These are phyloP conservation scores for Soucietia sequanensis DNA, from an alignment of 805 yeast genomes.

Conservation along the genomic window DNA sequence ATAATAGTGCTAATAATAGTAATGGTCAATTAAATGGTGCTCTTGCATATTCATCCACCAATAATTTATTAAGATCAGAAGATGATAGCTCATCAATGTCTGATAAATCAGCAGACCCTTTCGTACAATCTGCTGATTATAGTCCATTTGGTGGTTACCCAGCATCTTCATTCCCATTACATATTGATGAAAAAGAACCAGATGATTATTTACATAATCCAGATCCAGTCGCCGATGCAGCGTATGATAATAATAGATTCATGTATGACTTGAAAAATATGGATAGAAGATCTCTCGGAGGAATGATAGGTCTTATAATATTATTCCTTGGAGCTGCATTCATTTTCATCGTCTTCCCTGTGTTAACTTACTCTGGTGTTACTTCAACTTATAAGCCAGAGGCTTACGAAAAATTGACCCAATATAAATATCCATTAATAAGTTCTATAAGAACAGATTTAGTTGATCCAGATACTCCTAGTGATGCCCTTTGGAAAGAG, in stretches of 20 bases:
- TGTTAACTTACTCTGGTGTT: constrained; percentile 76
- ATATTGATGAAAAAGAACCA: constrained; percentile 88
- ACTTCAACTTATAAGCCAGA: constrained; percentile 27
- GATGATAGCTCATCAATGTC: constrained; percentile 7
- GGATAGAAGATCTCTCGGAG: constrained; percentile 63
- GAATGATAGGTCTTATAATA: constrained; percentile 55
- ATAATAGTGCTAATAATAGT: constrained; percentile 3
- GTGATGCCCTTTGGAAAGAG: constrained; percentile 21
- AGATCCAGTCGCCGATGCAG: constrained; percentile 90
- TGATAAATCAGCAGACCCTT: constrained; percentile 14
- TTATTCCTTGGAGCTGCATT: constrained; percentile 61
- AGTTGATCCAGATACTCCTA: constrained; percentile 43
- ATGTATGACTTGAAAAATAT: constrained; percentile 60
- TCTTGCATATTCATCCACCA: background rate
- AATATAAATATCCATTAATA: constrained; percentile 36
- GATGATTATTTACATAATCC: constrained; percentile 97
- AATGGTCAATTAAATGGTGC: background rate
- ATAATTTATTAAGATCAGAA: constrained; percentile 5
- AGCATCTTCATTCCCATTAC: constrained; percentile 85
- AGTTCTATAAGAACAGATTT: constrained; percentile 35
- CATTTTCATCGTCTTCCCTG: constrained; percentile 81
- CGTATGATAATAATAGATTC: constrained; percentile 71
- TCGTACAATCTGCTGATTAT: constrained; percentile 55
- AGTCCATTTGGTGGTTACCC: constrained; percentile 98
- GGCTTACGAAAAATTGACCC: constrained; percentile 47